A percentile compares a stretch with the other conserved stretches of the same genome.
Evolutionary conservation across 1,284 basidiomycete species (phyloP).

Genomic region (Leccinum pachyderme): DNA sequence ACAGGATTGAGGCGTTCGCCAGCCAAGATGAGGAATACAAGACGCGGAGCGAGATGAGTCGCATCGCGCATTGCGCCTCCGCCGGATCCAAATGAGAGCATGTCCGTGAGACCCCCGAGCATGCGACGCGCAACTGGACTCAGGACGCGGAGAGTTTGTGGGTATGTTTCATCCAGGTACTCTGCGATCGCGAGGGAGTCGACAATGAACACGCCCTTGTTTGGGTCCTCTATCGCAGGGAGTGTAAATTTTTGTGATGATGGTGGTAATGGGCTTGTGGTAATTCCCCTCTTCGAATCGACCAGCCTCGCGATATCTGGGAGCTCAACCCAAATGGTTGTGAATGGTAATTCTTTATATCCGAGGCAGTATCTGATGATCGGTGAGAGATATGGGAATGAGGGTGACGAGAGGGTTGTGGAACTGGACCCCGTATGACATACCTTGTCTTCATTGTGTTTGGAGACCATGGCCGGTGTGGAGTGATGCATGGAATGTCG

Average conservation of each 20-base stretch:
- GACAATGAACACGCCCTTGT: slow-evolving; percentile 30
- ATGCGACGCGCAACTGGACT: not conserved
- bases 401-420: slow-evolving; percentile 22
- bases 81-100: slow-evolving; percentile 11
- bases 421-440: not conserved
- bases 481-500: slow-evolving; percentile 20
- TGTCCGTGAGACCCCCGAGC: slow-evolving; percentile 1
- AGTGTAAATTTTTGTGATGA: slow-evolving; percentile 32
- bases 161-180: slow-evolving; percentile 46
- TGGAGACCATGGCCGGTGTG: slow-evolving; percentile 24
- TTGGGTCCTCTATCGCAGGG: slow-evolving; percentile 34
- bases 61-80: not conserved
- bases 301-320: slow-evolving; percentile 37
- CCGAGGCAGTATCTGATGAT: slow-evolving; percentile 37
- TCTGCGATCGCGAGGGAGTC: slow-evolving; percentile 40
- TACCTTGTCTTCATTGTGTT: slow-evolving; percentile 33
- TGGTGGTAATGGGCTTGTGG: slow-evolving; percentile 23
- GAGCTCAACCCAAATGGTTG: slow-evolving; percentile 40
- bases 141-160: slow-evolving; percentile 31
- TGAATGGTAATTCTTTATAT: slow-evolving; percentile 43
- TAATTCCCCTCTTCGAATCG: slow-evolving; percentile 28
- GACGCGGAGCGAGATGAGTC: not conserved
- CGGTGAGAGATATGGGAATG: not conserved
- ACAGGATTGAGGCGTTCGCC: slow-evolving; percentile 21
- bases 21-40: slow-evolving; percentile 18